Base-by-base conservation (phyloP, 78 protist species). In the Dictyostelium intermedium region DNA sequence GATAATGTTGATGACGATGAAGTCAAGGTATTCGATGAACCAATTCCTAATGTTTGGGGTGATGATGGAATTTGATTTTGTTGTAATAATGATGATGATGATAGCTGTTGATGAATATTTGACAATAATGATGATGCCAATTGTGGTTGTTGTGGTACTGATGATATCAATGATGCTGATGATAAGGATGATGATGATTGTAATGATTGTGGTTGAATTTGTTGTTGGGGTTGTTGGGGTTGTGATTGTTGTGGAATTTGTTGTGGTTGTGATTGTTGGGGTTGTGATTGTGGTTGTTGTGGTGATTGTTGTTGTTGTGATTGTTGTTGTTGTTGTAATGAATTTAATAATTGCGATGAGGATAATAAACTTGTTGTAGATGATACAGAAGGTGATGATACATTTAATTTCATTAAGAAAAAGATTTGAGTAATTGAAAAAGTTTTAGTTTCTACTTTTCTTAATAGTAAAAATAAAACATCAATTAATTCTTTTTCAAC, bases 371-470 rank as follows among this genome's bases (percentile, higher is more conserved):
- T n/a, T n/a, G 61, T 50, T 50, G 61, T 50, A 56, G 20, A 7
- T 16, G 27, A 37, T 60, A 25, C 13, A 7, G 74, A 41, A 14
- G 66, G 16, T 25, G 18, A 79, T 35, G 66, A 56, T 20, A 56
- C 66, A 56, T 86, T 86, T 39, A 89, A 50, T 70, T 89, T 89
- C 94, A 89, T 89, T 35, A 89, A 74, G 16, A 53, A 66, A 13
- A 27, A 81, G 18, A 89, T 89, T 50, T 89, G 94, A 50, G 87
- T 47, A 8, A 53, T 77, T 13, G 94, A 74, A 70, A 80, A 89
- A 3, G 35, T 43, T 70, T 89, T 89, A 16, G 77, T 43, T n/a
- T 89, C 94, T 11, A 56, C 82, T 27, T 23, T 60, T 32, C 60
- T 39, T 47, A 89, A 41, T 18, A 89, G 16, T 20, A 70, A 16